These are phyloP conservation scores for Magnaporthales sp. DNA, from an alignment of 2,329 filamentous ascomycete species.

Conservation along the genomic window DNA sequence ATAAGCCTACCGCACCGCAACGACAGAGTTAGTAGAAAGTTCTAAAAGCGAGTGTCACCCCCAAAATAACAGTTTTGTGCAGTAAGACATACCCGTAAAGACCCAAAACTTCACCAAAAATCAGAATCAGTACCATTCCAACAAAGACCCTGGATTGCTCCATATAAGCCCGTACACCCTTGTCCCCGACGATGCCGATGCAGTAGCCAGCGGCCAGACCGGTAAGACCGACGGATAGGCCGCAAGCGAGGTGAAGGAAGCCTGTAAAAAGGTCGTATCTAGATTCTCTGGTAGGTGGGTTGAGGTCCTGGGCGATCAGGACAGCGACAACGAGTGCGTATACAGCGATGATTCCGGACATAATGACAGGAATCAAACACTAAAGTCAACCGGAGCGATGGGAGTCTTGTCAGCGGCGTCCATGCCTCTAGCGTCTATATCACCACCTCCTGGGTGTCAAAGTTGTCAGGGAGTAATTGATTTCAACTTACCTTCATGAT, in stretches of 20 bases:
- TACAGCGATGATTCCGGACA: slow-evolving; percentile 98
- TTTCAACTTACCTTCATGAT: slow-evolving; percentile 72
- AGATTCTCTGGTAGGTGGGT: slow-evolving; percentile 50
- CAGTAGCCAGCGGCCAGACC: slow-evolving; percentile 92
- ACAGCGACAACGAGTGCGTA: slow-evolving; percentile 96
- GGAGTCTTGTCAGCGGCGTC: background rate
- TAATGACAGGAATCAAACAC: slow-evolving; percentile 84
- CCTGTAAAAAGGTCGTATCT: slow-evolving; percentile 83
- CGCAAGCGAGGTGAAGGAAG: slow-evolving; percentile 89
- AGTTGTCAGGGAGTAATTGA: background rate
- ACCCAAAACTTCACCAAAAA: slow-evolving; percentile 95
- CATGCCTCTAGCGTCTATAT: background rate
- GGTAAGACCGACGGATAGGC: slow-evolving; percentile 83
- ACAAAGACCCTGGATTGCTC: slow-evolving; percentile 93
- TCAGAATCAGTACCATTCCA: slow-evolving; percentile 96
- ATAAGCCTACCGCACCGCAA: slow-evolving; percentile 55
- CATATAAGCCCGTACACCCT: slow-evolving; percentile 92
- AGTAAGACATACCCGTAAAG: slow-evolving; percentile 71
- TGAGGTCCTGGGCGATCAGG: slow-evolving; percentile 85
- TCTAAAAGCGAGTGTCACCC: no score
- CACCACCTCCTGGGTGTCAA: background rate
- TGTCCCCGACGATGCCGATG: slow-evolving; percentile 92
- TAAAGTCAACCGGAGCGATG: slow-evolving; percentile 22
- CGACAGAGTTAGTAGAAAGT: background rate
- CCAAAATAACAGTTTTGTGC: background rate